Evolutionary conservation across 345 rosid genomes (phyloP).

Genomic region (Hypericum androsaemum): DNA sequence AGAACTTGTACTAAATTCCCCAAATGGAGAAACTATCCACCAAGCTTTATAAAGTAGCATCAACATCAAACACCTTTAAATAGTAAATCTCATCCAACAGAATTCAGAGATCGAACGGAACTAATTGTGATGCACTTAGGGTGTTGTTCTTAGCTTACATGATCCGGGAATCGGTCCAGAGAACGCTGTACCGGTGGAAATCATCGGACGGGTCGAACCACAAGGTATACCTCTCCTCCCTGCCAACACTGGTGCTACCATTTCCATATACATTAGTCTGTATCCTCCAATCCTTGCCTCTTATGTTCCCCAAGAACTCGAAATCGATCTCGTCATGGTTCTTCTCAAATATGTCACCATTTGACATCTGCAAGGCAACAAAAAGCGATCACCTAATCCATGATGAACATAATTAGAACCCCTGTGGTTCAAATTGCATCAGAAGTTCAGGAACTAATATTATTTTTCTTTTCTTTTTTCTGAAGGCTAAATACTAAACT

Average conservation of each 20-base stretch:
- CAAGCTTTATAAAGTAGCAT: conserved; percentile 9
- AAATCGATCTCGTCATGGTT: conserved; percentile 98
- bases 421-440: too few relatives aligned
- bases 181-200: conserved; percentile 81
- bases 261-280: conserved; percentile 93
- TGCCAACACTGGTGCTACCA: conserved; percentile 79
- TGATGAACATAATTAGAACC: neutral
- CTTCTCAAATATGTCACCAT: conserved; percentile 86
- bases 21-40: conserved; percentile 13
- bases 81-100: conserved; percentile 8
- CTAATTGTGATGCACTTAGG: neutral
- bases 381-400: neutral
- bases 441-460: too few relatives aligned
- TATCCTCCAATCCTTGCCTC: conserved; percentile 98
- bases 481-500: too few relatives aligned
- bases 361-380: conserved; percentile 58
- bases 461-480: too few relatives aligned
- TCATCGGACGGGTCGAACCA: conserved; percentile 98
- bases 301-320: conserved; percentile 93
- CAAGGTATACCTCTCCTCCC: conserved; percentile 94
- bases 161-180: conserved; percentile 88
- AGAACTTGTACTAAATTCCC: conserved; percentile 9
- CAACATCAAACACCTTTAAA: conserved; percentile 15
- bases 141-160: conserved; percentile 37
- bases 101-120: too few relatives aligned